Evolutionary conservation across 768 basidiomycete genomes (phyloP), one percentile per base, ranked within the genome.

Genomic region (Lactifluus echinatus): DNA sequence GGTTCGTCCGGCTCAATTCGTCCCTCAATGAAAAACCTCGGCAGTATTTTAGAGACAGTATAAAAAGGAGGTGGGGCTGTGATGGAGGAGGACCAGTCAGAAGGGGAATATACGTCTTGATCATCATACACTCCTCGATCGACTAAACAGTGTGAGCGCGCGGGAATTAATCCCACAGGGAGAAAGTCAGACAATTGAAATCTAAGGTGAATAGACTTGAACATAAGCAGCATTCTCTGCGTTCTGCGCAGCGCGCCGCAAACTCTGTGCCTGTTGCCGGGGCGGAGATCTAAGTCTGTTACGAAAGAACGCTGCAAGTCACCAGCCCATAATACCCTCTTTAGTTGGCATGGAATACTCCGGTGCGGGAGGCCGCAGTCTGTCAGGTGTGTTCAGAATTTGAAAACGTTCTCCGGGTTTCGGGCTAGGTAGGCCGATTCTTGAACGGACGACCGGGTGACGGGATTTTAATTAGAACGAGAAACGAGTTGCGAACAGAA

Each of bases 271-370:
- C 57, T 48, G 40, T 49, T 33, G 33, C 46, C 33, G 24, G 33
- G 31, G 57, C 57, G 57, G 57, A 55, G 47, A 50, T 48, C 45
- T 59, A 59, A 59, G 57, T 49, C 53, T 29, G 34, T 29, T 47
- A 37, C 28, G 26, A 39, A 11, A n/a, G 44, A 33, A 44, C 12
- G 44, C 34, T 44, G 43, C 33, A 19, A 42, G 55, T 24, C 37
- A 28, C 21, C 31, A 36, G 24, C 17, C 15, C 54, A 42, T 11
- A 11, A 12, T 21, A 21, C 21, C 3, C 34, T 54, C 23, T n/a
- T n/a, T n/a, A n/a, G 36, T 8, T n/a, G 37, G 26, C 50, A 52
- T 21, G 40, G 52, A 23, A 26, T n/a, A 4, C 39, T 28, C 21
- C 23, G 10, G 12, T 15, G 15, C 19, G n/a, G 39, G 39, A 37